phyloP scores from a whole-genome alignment of 73 alveolate genomes.

The Uronychia binucleata region DNA sequence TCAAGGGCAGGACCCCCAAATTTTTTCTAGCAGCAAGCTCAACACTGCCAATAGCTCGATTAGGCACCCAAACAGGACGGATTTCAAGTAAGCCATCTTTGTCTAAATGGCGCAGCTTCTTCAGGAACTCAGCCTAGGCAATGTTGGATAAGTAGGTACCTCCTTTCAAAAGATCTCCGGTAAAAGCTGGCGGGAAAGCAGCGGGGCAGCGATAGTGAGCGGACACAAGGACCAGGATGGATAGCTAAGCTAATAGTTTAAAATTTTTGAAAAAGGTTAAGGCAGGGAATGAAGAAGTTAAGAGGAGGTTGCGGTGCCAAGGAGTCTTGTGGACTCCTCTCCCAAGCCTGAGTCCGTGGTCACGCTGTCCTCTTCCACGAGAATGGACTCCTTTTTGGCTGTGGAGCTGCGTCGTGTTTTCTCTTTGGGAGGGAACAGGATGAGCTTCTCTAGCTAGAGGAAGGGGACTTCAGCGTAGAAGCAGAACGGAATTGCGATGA shows the following conservation, averaged over 20 bases:
- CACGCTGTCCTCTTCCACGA: no score
- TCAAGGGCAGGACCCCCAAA: background rate
- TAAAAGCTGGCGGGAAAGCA: background rate
- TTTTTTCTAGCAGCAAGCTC: background rate
- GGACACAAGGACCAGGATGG: background rate
- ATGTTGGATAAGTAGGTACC: background rate
- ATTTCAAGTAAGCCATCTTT: background rate
- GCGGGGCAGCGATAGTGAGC: background rate
- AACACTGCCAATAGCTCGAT: background rate
- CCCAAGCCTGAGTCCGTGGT: no score
- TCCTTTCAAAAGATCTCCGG: background rate
- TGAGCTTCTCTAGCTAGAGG: constrained; percentile 2
- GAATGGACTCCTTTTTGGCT: no score
- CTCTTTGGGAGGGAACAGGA: constrained; percentile 12
- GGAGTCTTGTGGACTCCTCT: background rate
- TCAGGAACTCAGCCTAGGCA: background rate
- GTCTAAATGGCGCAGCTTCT: background rate
- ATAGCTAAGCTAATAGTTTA: background rate
- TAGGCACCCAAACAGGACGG: background rate
- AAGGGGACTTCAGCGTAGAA: constrained; percentile 4
- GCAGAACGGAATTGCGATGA: constrained; percentile 1
- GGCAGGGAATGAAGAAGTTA: background rate
- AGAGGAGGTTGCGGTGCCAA: background rate
- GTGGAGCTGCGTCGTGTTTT: background rate
- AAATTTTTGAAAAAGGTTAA: background rate